These are phyloP conservation scores for Exophiala mesophila DNA, from an alignment of 2,329 filamentous ascomycete genomes.

Conservation along the genomic window DNA sequence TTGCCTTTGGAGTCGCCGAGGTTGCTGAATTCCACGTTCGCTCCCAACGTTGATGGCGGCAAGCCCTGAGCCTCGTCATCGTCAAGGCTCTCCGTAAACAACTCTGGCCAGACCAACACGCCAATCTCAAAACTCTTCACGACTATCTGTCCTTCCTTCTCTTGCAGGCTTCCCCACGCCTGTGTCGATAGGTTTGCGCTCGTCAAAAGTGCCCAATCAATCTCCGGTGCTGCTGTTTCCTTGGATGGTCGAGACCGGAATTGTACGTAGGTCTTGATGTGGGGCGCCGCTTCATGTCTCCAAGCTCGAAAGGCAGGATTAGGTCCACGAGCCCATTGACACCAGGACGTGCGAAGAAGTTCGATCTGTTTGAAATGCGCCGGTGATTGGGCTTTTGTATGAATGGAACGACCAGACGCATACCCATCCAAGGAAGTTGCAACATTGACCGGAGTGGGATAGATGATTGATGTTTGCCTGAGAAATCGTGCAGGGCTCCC, in stretches of 20 bases:
- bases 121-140: conserved; percentile 81
- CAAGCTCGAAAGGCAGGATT: conserved; percentile 39
- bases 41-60: background rate
- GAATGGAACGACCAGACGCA: conserved; percentile 69
- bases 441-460: conserved; percentile 75
- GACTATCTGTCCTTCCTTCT: conserved; percentile 51
- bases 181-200: conserved; percentile 91
- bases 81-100: conserved; percentile 33
- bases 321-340: conserved; percentile 56
- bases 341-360: conserved; percentile 65
- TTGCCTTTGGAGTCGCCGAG: background rate
- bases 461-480: conserved; percentile 55
- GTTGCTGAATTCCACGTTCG: background rate
- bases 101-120: conserved; percentile 72
- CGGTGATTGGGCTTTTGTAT: conserved; percentile 67
- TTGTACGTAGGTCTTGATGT: conserved; percentile 84
- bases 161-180: conserved; percentile 68
- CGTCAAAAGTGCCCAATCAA: conserved; percentile 82
- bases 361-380: conserved; percentile 69
- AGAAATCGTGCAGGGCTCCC: conserved; percentile 1
- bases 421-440: conserved; percentile 74
- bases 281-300: conserved; percentile 68
- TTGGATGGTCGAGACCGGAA: conserved; percentile 41
- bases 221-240: conserved; percentile 30
- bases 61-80: background rate